phyloP scores from a whole-genome alignment of 202 grass and related monocot species.

The Setaria viridis region DNA sequence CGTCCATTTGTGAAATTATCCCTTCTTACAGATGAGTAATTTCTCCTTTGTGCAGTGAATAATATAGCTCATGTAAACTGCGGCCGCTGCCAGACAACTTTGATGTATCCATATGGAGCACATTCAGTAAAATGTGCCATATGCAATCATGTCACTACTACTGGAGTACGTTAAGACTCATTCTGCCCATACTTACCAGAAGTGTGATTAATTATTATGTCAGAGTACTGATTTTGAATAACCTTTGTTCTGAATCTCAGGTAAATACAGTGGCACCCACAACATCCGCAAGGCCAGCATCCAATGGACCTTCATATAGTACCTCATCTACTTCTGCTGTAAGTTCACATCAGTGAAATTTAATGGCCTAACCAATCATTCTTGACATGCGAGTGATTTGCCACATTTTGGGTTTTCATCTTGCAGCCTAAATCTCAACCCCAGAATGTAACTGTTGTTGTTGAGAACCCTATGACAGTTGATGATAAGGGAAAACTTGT shows the following conservation, averaged over 20 bases:
- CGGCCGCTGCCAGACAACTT: slow-evolving; percentile 63
- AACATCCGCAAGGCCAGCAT: slow-evolving; percentile 40
- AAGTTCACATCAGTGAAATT: slow-evolving; percentile 47
- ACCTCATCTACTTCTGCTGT: slow-evolving; percentile 72
- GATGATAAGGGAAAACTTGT: slow-evolving; percentile 95
- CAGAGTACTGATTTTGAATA: slow-evolving; percentile 27
- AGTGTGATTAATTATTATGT: not conserved
- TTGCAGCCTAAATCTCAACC: slow-evolving; percentile 65
- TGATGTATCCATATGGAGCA: slow-evolving; percentile 93
- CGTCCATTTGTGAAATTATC: slow-evolving; percentile 7
- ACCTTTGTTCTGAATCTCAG: slow-evolving; percentile 53
- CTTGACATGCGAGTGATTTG: slow-evolving; percentile 30
- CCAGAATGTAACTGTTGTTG: slow-evolving; percentile 91
- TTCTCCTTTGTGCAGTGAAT: slow-evolving; percentile 63
- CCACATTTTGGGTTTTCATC: slow-evolving; percentile 34
- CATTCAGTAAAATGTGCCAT: slow-evolving; percentile 93
- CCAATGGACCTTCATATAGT: slow-evolving; percentile 52
- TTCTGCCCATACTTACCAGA: not conserved
- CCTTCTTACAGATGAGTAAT: slow-evolving; percentile 23
- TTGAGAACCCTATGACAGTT: slow-evolving; percentile 90
- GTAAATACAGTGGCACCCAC: slow-evolving; percentile 52
- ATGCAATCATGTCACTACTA: slow-evolving; percentile 82
- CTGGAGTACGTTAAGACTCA: slow-evolving; percentile 58
- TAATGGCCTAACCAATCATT: slow-evolving; percentile 10
- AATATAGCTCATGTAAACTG: slow-evolving; percentile 75